phyloP scores from a whole-genome alignment of 148 eudicot genomes.

The Vaccinium macrocarpon region DNA sequence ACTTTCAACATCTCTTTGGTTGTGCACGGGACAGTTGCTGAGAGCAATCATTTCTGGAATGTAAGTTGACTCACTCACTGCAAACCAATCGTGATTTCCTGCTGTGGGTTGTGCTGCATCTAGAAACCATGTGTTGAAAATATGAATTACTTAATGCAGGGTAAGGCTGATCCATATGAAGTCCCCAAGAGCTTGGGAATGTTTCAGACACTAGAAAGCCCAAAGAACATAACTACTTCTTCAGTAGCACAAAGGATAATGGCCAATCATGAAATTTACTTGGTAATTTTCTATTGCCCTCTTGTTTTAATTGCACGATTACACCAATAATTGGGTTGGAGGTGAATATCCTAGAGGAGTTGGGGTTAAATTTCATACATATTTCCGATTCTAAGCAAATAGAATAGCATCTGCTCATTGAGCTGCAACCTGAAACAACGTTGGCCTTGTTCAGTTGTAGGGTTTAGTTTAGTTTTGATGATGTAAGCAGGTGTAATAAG shows the following conservation, averaged over 20 bases:
- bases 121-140: constrained; percentile 3
- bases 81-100: background rate
- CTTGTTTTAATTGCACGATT: background rate
- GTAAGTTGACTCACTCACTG: constrained; percentile 45
- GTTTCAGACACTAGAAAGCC: constrained; percentile 69
- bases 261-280: constrained; percentile 70
- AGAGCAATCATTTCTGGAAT: constrained; percentile 48
- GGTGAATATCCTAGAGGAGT: background rate
- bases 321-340: background rate
- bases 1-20: constrained; percentile 90
- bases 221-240: constrained; percentile 69
- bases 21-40: constrained; percentile 83
- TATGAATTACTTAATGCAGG: constrained; percentile 43
- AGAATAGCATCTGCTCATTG: background rate
- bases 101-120: background rate
- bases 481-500: too few relatives aligned
- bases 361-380: background rate
- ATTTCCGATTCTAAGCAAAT: background rate
- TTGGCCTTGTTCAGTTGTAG: too few relatives aligned
- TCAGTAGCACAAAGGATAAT: constrained; percentile 78
- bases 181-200: constrained; percentile 85
- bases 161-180: constrained; percentile 60
- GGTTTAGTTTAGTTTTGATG: too few relatives aligned
- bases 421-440: background rate
- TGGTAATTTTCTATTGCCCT: constrained; percentile 40